Conservation (phyloP, 129 eudicot species). For the Arctium minus region DNA sequence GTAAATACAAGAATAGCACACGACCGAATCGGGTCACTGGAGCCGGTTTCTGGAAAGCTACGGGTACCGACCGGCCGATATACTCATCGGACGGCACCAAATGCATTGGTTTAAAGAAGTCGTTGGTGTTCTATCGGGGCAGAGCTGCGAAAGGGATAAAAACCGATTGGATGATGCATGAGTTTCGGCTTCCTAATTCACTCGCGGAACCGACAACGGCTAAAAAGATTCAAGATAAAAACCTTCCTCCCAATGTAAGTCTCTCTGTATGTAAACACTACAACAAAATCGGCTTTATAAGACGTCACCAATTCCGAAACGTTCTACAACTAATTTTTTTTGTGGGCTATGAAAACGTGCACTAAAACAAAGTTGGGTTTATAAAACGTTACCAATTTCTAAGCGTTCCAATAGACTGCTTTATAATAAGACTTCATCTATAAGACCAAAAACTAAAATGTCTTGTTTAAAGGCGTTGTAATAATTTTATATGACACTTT, state of each 20-base stretch:
- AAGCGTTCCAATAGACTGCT: too few relatives aligned
- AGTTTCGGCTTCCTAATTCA: conserved; percentile 70
- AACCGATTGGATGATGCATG: conserved; percentile 99
- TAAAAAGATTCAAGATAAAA: conserved; percentile 53
- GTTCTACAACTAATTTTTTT: too few relatives aligned
- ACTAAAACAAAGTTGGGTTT: too few relatives aligned
- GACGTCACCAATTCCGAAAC: not conserved
- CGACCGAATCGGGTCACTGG: conserved; percentile 88
- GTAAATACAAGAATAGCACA: conserved; percentile 81
- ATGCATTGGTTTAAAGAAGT: conserved; percentile 87
- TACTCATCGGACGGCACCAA: conserved; percentile 63
- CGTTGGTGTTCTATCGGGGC: conserved; percentile 86
- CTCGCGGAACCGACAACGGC: conserved; percentile 30
- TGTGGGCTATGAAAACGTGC: too few relatives aligned
- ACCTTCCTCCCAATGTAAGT: conserved; percentile 57
- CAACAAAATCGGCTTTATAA: not conserved
- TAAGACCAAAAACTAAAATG: too few relatives aligned
- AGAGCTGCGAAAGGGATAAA: conserved; percentile 89
- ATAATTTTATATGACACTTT: too few relatives aligned
- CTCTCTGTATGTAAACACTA: not conserved
- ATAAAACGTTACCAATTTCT: too few relatives aligned
- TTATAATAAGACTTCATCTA: too few relatives aligned
- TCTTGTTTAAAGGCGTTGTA: too few relatives aligned
- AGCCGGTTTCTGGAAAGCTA: conserved; percentile 95
- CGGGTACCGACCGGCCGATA: conserved; percentile 90